Base-by-base conservation (phyloP, 2,329 filamentous ascomycete genomes). In the Akanthomyces muscarius region DNA sequence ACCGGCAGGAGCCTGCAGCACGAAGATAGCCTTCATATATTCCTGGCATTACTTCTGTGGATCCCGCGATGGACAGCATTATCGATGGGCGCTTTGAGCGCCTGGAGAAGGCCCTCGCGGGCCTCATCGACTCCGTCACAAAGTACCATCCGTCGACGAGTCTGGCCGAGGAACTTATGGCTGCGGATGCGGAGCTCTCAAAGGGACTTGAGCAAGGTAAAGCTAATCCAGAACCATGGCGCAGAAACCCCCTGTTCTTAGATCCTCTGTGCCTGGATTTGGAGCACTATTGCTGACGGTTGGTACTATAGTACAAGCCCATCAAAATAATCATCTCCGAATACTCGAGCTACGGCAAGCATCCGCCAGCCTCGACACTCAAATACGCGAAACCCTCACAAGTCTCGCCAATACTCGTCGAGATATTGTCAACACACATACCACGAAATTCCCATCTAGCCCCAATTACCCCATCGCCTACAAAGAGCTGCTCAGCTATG, bases 111-210 rank as follows among this genome's bases (percentile, higher is more conserved):
- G 85, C 86, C 1, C 79, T 96, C 23, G 82, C 84, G 14, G 86
- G 80, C 33, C 80, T 96, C 41, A 88, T 92, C 68, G 89, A 92
- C 72, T 93, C 90, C 0, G 89, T 96, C 66, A 83, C 90, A 6
- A 90, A 91, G 67, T 94, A 93, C 76, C 91, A 92, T 70, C 91
- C 91, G 0, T 90, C 89, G 7, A 78, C 84, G 5, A 75, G 81
- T 42, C 85, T 88, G 30, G 89, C 89, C 6, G 79, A 84, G 63
- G 89, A 92, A 66, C 85, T 96, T 11, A 79, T 89, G 21, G 79
- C 81, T 8, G 91, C 90, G 28, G 90, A 96, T 71, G 79, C 82
- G 48, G 85, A 88, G 64, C 82, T 96, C 51, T 83, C 80, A 68
- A 78, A 81, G 66, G 86, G 89, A 5, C 79, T 96, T 3, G 82